phyloP scores from a whole-genome alignment of 208 protist species.

The Endotrypanum monterogeii region DNA sequence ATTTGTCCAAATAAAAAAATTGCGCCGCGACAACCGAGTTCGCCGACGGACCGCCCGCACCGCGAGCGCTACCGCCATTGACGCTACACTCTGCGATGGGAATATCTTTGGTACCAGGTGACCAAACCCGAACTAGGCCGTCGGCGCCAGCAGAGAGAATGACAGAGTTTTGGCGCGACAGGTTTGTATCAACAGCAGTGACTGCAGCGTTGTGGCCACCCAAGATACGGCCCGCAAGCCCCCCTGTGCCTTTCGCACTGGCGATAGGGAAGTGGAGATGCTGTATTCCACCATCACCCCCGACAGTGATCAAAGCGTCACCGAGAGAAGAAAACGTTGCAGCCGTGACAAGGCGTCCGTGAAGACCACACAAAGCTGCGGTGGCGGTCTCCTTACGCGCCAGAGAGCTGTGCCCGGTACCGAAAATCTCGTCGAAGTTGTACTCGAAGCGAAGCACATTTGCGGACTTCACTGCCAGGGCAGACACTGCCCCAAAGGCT shows the following conservation, averaged over 20 bases:
- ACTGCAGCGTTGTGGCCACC: conserved; percentile 37
- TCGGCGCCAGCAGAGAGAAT: conserved; percentile 60
- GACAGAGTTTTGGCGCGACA: conserved; percentile 55
- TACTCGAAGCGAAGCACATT: conserved; percentile 12
- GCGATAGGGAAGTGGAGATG: conserved; percentile 53
- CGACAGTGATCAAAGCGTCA: conserved; percentile 46
- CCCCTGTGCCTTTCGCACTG: conserved; percentile 29
- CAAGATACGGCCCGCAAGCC: conserved; percentile 38
- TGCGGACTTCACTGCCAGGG: not conserved
- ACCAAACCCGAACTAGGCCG: conserved; percentile 61
- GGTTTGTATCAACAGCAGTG: conserved; percentile 55
- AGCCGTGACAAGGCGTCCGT: conserved; percentile 25
- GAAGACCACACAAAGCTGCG: conserved; percentile 17
- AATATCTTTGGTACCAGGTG: conserved; percentile 33
- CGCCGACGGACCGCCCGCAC: not conserved
- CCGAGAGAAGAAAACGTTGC: conserved; percentile 48
- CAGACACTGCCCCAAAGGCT: conserved; percentile 35
- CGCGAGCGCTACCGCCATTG: not conserved
- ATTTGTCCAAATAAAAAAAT: conserved; percentile 84
- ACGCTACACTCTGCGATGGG: conserved; percentile 16
- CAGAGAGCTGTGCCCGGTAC: not conserved
- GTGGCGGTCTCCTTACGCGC: conserved; percentile 7
- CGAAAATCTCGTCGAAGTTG: conserved; percentile 4
- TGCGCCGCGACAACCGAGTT: conserved; percentile 44
- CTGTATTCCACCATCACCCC: conserved; percentile 43